Conservation (phyloP, 495 filamentous ascomycete species). For the Neurospora sp. region DNA sequence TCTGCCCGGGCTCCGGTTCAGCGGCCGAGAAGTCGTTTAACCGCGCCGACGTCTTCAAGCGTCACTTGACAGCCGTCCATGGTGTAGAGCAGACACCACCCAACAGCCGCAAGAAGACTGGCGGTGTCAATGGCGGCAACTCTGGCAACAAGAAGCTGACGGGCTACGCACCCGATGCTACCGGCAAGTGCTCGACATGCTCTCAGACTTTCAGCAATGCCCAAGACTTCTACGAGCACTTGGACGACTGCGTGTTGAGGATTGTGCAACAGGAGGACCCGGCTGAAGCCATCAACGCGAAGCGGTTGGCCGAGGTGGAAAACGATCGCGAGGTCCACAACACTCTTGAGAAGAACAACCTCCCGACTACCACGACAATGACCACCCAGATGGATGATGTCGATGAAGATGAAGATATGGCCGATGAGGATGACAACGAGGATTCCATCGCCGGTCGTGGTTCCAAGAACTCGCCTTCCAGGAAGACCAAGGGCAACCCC, state of each 20-base stretch:
- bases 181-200: conserved; percentile 95
- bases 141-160: conserved; percentile 46
- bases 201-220: conserved; percentile 83
- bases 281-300: conserved; percentile 89
- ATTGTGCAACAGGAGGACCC: conserved; percentile 97
- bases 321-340: conserved; percentile 72
- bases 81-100: conserved; percentile 93
- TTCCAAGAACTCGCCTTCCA: conserved; percentile 20
- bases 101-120: conserved; percentile 77
- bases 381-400: conserved; percentile 55
- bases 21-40: conserved; percentile 98
- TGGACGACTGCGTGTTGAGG: conserved; percentile 96
- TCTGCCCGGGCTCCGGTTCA: conserved; percentile 89
- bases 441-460: conserved; percentile 17
- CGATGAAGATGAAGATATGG: conserved; percentile 53
- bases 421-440: conserved; percentile 40
- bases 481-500: conserved; percentile 34
- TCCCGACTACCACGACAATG: conserved; percentile 49
- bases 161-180: conserved; percentile 60
- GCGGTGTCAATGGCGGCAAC: conserved; percentile 8
- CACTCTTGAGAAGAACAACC: conserved; percentile 72
- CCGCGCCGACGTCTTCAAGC: conserved; percentile 96
- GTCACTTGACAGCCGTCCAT: conserved; percentile 90
- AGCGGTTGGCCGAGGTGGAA: conserved; percentile 70
- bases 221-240: conserved; percentile 97